A percentile compares a stretch with the other conserved stretches of the same genome.
These are phyloP conservation scores for Macrolepiota albuminosa DNA, from an alignment of 768 basidiomycete genomes.

Conservation along the genomic window DNA sequence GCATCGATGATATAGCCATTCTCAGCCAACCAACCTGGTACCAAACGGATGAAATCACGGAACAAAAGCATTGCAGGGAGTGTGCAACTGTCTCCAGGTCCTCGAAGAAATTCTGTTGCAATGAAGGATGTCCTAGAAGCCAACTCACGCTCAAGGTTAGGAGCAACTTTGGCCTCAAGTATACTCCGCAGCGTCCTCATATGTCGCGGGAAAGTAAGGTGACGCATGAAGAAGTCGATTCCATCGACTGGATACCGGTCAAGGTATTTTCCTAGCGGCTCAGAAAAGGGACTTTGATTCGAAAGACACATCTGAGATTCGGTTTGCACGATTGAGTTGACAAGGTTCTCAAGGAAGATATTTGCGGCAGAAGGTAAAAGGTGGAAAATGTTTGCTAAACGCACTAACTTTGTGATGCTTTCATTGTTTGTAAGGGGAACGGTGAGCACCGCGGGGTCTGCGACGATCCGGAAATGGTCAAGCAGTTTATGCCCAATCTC, in stretches of 20 bases:
- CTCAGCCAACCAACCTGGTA: slow-evolving; percentile 68
- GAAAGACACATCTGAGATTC: slow-evolving; percentile 92
- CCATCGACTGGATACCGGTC: slow-evolving; percentile 87
- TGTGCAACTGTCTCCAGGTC: slow-evolving; percentile 44
- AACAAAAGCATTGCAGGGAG: slow-evolving; percentile 74
- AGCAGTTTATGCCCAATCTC: slow-evolving; percentile 97
- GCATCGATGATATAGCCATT: slow-evolving; percentile 65
- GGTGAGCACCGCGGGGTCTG: slow-evolving; percentile 81
- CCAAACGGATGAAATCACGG: slow-evolving; percentile 64
- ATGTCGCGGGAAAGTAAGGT: slow-evolving; percentile 74
- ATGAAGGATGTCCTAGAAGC: slow-evolving; percentile 53
- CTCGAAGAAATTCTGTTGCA: slow-evolving; percentile 45
- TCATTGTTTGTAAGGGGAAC: slow-evolving; percentile 84
- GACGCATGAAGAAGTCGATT: slow-evolving; percentile 76
- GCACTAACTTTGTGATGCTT: slow-evolving; percentile 87
- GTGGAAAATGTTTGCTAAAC: slow-evolving; percentile 96
- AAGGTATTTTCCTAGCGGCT: slow-evolving; percentile 86
- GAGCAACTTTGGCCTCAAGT: slow-evolving; percentile 73
- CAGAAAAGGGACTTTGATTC: slow-evolving; percentile 85
- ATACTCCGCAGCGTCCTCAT: slow-evolving; percentile 83
- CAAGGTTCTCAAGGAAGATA: slow-evolving; percentile 84
- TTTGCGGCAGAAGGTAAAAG: slow-evolving; percentile 91
- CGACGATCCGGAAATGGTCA: slow-evolving; percentile 91
- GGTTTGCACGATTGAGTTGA: slow-evolving; percentile 84
- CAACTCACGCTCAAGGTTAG: slow-evolving; percentile 66